Evolutionary conservation across 768 basidiomycete species (phyloP).

Genomic region (Thelephora ganbajun): DNA sequence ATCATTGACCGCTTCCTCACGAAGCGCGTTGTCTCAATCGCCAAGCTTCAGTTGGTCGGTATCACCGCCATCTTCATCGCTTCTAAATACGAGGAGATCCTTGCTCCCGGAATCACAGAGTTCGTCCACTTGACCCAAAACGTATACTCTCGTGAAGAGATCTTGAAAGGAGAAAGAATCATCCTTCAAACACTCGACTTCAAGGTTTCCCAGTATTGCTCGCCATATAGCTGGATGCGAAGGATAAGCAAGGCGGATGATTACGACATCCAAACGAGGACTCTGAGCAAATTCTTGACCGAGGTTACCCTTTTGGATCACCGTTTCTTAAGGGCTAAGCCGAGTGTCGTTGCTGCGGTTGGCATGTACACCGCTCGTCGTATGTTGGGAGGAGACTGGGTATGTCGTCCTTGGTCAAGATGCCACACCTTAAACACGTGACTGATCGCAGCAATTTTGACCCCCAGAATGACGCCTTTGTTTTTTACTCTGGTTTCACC

Average conservation of each 20-base stretch:
- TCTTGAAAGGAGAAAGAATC: conserved; percentile 95
- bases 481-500: conserved; percentile 86
- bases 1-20: conserved; percentile 71
- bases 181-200: conserved; percentile 93
- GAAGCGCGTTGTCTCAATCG: conserved; percentile 57
- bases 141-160: conserved; percentile 88
- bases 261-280: conserved; percentile 95
- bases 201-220: conserved; percentile 93
- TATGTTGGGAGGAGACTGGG: conserved; percentile 96
- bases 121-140: conserved; percentile 98
- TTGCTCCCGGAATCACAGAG: conserved; percentile 94
- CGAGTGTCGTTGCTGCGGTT: conserved; percentile 86
- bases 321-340: conserved; percentile 86
- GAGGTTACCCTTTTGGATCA: conserved; percentile 91
- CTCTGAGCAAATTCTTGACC: conserved; percentile 92
- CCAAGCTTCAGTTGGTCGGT: conserved; percentile 90
- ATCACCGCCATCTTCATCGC: conserved; percentile 99
- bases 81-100: conserved; percentile 97
- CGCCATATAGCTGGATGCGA: conserved; percentile 98
- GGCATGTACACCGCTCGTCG: conserved; percentile 92
- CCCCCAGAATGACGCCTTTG: conserved; percentile 73
- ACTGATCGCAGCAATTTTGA: conserved; percentile 14
- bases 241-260: conserved; percentile 98
- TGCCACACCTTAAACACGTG: conserved; percentile 19
- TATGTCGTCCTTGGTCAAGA: conserved; percentile 30